A percentile compares a stretch with the other conserved stretches of the same genome.
Conservation (phyloP, 257 asterid species). For the Solanum gracilifrons region DNA sequence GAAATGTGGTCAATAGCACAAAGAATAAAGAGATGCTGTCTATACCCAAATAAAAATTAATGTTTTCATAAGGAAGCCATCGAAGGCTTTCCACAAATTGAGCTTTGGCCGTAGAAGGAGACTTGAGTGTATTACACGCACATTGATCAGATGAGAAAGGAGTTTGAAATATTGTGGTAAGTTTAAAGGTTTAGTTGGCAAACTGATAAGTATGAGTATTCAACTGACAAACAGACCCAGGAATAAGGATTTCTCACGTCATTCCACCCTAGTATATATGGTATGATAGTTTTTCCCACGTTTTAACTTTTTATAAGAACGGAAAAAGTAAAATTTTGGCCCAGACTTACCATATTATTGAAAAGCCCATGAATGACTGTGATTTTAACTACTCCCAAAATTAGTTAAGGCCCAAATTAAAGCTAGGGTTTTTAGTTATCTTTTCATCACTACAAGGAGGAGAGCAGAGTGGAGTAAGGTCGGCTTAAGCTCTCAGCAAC, state of each 20-base stretch:
- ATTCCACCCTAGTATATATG: too few species aligned
- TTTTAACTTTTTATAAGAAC: too few species aligned
- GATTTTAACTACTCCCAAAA: neutral
- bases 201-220: too few species aligned
- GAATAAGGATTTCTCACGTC: rapidly evolving
- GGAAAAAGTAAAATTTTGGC: neutral
- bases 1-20: too few species aligned
- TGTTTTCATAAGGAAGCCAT: too few species aligned
- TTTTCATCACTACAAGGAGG: neutral
- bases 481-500: neutral
- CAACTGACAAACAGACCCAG: neutral
- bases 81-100: too few species aligned
- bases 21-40: too few species aligned
- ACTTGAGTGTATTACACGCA: neutral
- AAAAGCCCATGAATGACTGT: neutral
- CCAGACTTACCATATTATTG: neutral
- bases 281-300: too few species aligned
- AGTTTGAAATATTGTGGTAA: too few species aligned
- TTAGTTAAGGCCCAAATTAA: neutral
- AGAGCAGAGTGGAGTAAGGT: neutral
- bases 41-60: too few species aligned
- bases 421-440: neutral
- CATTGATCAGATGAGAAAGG: too few species aligned
- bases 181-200: neutral
- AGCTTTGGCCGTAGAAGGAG: too few species aligned